Conservation (phyloP, 768 basidiomycete genomes). For the Hysterangium stoloniferum region DNA sequence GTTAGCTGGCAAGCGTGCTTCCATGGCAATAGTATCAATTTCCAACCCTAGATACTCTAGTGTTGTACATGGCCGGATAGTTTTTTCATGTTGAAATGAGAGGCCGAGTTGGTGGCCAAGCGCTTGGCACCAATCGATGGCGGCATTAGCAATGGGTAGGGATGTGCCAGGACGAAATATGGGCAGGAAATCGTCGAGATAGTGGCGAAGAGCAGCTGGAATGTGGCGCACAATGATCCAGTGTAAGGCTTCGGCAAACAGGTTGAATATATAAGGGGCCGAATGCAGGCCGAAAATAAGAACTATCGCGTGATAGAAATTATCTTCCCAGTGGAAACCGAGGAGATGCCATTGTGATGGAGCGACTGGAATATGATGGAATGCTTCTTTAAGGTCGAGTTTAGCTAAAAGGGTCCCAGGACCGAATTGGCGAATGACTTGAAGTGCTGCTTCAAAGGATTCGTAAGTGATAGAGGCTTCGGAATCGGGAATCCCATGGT, state of each 20-base stretch:
- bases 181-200: conserved; percentile 27
- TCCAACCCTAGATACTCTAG: conserved; percentile 18
- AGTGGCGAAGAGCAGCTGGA: neutral
- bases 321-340: conserved; percentile 25
- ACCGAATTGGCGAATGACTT: conserved; percentile 14
- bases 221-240: conserved; percentile 33
- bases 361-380: conserved; percentile 29
- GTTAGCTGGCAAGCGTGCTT: conserved; percentile 25
- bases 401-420: conserved; percentile 26
- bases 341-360: conserved; percentile 26
- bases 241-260: conserved; percentile 33
- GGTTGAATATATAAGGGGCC: conserved; percentile 34
- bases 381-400: conserved; percentile 32
- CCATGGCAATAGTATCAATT: conserved; percentile 21
- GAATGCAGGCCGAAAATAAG: conserved; percentile 26
- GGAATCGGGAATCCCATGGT: conserved; percentile 22
- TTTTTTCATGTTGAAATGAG: conserved; percentile 24
- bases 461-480: conserved; percentile 27
- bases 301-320: conserved; percentile 25
- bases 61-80: conserved; percentile 12
- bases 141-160: conserved; percentile 8
- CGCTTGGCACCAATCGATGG: conserved; percentile 25
- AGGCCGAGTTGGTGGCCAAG: conserved; percentile 25
- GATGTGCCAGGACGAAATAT: conserved; percentile 3
- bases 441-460: conserved; percentile 14